Percentiles rank a stretch among this genome's conserved stretches.
phyloP scores from a whole-genome alignment of 805 yeast genomes.

The Wickerhamomyces chambardii region DNA sequence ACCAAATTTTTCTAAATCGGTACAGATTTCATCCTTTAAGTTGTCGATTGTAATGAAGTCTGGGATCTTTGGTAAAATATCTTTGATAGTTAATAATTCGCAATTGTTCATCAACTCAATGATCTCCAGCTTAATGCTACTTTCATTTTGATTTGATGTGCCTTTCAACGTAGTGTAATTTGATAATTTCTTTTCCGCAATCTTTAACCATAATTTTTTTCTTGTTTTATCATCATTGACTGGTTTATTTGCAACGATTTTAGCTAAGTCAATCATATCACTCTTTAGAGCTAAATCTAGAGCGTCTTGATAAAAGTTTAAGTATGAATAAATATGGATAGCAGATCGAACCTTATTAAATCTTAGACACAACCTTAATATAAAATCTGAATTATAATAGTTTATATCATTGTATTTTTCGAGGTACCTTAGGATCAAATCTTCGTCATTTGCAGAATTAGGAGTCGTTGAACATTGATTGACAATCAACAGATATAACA shows the following conservation, averaged over 20 bases:
- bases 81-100: constrained; percentile 59
- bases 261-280: constrained; percentile 49
- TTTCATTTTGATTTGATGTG: constrained; percentile 16
- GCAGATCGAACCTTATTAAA: constrained; percentile 56
- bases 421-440: constrained; percentile 39
- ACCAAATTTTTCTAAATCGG: constrained; percentile 70
- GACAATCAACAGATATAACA: constrained; percentile 53
- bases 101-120: constrained; percentile 32
- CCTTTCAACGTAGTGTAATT: constrained; percentile 12
- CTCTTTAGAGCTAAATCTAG: constrained; percentile 61
- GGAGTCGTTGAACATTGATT: constrained; percentile 12
- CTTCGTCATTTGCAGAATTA: constrained; percentile 25
- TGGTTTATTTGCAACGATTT: constrained; percentile 47
- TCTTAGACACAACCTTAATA: constrained; percentile 63
- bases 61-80: constrained; percentile 77
- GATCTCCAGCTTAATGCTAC: constrained; percentile 16
- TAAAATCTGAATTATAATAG: constrained; percentile 61
- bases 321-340: constrained; percentile 57
- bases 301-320: constrained; percentile 74
- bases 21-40: constrained; percentile 75
- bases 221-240: constrained; percentile 40
- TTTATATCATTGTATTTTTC: constrained; percentile 29
- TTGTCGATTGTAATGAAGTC: constrained; percentile 75
- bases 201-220: constrained; percentile 67
- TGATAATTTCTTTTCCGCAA: constrained; percentile 27